A percentile compares a stretch with the other conserved stretches of the same genome.
phyloP scores from a whole-genome alignment of 345 rosid genomes.

The Limnanthes douglasii region DNA sequence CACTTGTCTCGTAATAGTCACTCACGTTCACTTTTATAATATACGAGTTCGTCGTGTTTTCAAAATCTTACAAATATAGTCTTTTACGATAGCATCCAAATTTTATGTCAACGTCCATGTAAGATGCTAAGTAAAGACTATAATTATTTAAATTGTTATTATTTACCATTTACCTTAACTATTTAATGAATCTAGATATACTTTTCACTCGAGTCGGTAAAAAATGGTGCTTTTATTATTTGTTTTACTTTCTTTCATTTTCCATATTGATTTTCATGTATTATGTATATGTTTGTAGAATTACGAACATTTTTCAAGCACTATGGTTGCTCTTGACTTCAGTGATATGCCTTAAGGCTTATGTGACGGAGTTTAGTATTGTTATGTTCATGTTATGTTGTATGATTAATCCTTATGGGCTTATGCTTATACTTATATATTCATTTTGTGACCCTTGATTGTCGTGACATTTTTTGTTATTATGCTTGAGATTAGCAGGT shows the following conservation, averaged over 20 bases:
- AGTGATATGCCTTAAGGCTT: slow-evolving; percentile 92
- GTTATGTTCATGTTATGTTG: slow-evolving; percentile 1
- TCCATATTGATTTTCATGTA: slow-evolving; percentile 6
- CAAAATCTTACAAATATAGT: no score
- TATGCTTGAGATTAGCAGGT: slow-evolving; percentile 82
- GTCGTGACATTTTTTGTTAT: slow-evolving; percentile 33
- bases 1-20: no score
- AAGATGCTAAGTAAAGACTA: no score
- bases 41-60: no score
- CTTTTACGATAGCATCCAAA: no score
- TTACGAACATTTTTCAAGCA: slow-evolving; percentile 90
- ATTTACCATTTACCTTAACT: no score
- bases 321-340: slow-evolving; percentile 82
- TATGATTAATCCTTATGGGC: background rate
- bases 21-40: no score
- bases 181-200: slow-evolving; percentile 95
- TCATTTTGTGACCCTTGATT: slow-evolving; percentile 1
- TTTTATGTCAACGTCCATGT: no score
- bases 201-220: slow-evolving; percentile 80
- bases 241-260: slow-evolving; percentile 3
- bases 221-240: slow-evolving; percentile 51
- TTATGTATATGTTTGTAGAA: slow-evolving; percentile 35
- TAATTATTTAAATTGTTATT: no score
- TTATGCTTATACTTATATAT: no score
- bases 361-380: slow-evolving; percentile 63